phyloP scores from a whole-genome alignment of 352 stramenopile genomes.

The Globisporangium nagaii region DNA sequence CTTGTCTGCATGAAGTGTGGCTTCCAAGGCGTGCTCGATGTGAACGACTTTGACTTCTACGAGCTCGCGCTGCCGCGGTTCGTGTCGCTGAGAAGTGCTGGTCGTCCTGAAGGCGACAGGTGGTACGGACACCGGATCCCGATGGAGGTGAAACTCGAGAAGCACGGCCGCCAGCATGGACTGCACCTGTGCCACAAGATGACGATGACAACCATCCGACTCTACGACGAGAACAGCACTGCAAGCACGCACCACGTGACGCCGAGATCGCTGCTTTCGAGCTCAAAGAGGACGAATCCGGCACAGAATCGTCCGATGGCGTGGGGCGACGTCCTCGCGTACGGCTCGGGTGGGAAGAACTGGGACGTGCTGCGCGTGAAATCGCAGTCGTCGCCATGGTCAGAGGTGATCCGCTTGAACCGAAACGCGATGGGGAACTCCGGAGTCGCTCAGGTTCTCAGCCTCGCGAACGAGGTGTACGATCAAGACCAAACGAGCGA shows the following conservation, averaged over 20 bases:
- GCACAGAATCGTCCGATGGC: conserved; percentile 74
- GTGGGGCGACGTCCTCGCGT: conserved; percentile 74
- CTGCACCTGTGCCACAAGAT: conserved; percentile 85
- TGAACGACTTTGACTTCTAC: conserved; percentile 83
- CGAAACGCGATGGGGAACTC: conserved; percentile 88
- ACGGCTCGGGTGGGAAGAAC: conserved; percentile 68
- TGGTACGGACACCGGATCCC: conserved; percentile 77
- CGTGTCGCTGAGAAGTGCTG: conserved; percentile 78
- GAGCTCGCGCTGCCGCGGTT: conserved; percentile 79
- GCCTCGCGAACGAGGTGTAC: conserved; percentile 62
- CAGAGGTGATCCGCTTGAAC: conserved; percentile 79
- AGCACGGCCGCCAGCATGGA: conserved; percentile 53
- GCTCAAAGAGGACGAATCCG: conserved; percentile 68
- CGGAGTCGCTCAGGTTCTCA: conserved; percentile 82
- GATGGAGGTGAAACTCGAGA: conserved; percentile 56
- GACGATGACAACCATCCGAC: conserved; percentile 82
- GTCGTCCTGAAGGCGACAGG: conserved; percentile 72
- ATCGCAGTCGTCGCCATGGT: conserved; percentile 73
- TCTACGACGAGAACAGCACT: conserved; percentile 85
- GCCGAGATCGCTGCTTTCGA: conserved; percentile 64
- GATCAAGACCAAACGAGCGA: conserved; percentile 59
- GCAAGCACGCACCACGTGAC: conserved; percentile 81
- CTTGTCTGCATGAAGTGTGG: conserved; percentile 72
- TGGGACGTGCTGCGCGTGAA: conserved; percentile 83
- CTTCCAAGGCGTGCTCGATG: conserved; percentile 63